Conservation (phyloP, 257 asterid genomes). For the Nicotiana undulata region DNA sequence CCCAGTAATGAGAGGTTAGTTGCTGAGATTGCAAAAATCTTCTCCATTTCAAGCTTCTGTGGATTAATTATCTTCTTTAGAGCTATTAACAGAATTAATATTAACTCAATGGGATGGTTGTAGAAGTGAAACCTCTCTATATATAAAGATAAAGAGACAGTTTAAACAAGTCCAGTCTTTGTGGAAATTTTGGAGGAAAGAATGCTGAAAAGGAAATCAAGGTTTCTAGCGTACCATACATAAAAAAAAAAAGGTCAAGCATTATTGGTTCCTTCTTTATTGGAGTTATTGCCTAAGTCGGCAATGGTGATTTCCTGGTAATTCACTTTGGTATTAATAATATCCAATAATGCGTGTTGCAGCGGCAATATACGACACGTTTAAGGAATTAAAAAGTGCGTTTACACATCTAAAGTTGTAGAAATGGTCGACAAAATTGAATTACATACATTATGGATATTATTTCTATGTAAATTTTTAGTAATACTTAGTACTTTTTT, state of each 20-base stretch:
- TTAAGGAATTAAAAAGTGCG: neutral
- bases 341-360: neutral
- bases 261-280: neutral
- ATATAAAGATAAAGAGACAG: neutral
- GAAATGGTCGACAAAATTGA: neutral
- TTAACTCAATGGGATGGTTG: neutral
- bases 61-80: neutral
- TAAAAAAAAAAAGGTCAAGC: neutral
- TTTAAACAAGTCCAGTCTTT: neutral
- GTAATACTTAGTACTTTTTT: neutral
- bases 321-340: neutral
- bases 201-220: neutral
- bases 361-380: neutral
- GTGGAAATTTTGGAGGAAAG: neutral
- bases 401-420: neutral
- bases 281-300: neutral
- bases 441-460: neutral
- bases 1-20: slow-evolving; percentile 3
- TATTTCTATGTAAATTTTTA: neutral
- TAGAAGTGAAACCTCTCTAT: neutral
- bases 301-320: neutral
- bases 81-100: neutral
- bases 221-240: neutral
- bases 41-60: slow-evolving; percentile 1
- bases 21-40: neutral